Evolutionary conservation across 176 grass and related monocot species (phyloP).

Genomic region (Oryza rufipogon): DNA sequence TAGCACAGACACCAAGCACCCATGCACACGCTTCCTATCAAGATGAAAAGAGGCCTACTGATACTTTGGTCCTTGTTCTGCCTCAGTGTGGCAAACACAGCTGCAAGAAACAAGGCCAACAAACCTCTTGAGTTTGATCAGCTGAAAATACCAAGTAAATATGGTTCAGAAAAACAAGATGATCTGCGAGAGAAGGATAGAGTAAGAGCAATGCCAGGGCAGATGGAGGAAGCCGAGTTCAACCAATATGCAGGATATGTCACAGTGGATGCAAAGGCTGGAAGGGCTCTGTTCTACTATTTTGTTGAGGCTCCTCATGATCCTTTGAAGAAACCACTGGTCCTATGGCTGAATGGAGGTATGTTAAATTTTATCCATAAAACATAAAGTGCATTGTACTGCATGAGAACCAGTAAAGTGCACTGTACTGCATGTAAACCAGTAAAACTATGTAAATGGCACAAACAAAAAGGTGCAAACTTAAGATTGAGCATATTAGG

Average conservation of each 20-base stretch:
- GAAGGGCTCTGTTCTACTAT: slow-evolving; percentile 82
- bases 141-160: slow-evolving; percentile 37
- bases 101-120: slow-evolving; percentile 35
- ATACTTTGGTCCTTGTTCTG: slow-evolving; percentile 61
- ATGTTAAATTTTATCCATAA: slow-evolving; percentile 9
- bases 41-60: slow-evolving; percentile 54
- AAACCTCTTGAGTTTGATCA: slow-evolving; percentile 42
- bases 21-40: slow-evolving; percentile 55
- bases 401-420: slow-evolving; percentile 11
- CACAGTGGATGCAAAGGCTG: slow-evolving; percentile 56
- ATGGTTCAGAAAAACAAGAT: slow-evolving; percentile 37
- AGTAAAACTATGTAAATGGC: background rate
- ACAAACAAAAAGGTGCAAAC: slow-evolving; percentile 3
- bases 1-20: slow-evolving; percentile 42
- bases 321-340: slow-evolving; percentile 54
- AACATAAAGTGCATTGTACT: slow-evolving; percentile 11
- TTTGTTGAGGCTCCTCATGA: slow-evolving; percentile 62
- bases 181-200: slow-evolving; percentile 45
- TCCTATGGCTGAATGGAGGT: slow-evolving; percentile 89
- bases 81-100: slow-evolving; percentile 37
- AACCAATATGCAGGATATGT: slow-evolving; percentile 72
- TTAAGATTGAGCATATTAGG: background rate
- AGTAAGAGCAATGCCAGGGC: slow-evolving; percentile 60
- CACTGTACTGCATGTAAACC: slow-evolving; percentile 20
- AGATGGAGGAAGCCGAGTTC: slow-evolving; percentile 46